A percentile compares a stretch with the other conserved stretches of the same genome.
These are phyloP conservation scores for Fusarium sp. DNA, from an alignment of 2,329 filamentous ascomycete genomes.

Conservation along the genomic window DNA sequence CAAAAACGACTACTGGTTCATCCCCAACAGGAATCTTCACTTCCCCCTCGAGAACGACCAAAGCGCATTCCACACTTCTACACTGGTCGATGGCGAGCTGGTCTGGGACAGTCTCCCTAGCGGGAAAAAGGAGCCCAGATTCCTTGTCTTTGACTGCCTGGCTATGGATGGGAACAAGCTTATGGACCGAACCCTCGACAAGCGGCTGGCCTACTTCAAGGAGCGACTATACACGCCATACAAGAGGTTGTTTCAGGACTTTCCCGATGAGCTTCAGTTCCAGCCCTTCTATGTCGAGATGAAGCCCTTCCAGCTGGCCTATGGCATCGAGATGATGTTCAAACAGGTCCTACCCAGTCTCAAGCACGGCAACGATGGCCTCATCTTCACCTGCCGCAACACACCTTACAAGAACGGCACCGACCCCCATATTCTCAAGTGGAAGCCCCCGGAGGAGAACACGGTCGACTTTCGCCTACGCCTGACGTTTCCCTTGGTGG, in stretches of 20 bases:
- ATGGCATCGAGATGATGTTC: constrained; percentile 93
- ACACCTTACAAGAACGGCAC: constrained; percentile 89
- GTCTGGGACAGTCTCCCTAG: constrained; percentile 80
- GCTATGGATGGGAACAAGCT: constrained; percentile 78
- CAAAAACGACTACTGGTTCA: constrained; percentile 95
- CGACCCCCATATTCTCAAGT: constrained; percentile 93
- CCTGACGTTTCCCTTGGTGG: constrained; percentile 75
- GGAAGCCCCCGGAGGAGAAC: constrained; percentile 96
- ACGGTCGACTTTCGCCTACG: constrained; percentile 89
- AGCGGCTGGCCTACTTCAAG: constrained; percentile 86
- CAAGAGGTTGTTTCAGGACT: constrained; percentile 66
- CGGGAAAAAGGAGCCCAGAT: constrained; percentile 75
- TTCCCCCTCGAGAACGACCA: constrained; percentile 76
- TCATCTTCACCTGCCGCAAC: constrained; percentile 95
- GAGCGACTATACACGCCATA: constrained; percentile 78
- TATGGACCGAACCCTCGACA: constrained; percentile 82
- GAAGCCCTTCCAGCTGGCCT: constrained; percentile 88
- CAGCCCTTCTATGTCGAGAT: constrained; percentile 84
- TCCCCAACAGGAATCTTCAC: constrained; percentile 73
- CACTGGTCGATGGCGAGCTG: constrained; percentile 90
- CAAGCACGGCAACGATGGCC: constrained; percentile 91
- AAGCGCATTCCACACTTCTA: constrained; percentile 75
- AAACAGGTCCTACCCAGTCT: constrained; percentile 81
- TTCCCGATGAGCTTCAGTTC: constrained; percentile 71
- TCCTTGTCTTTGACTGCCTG: constrained; percentile 92